These are phyloP conservation scores for Kwoniella shandongensis DNA, from an alignment of 768 basidiomycete genomes.

Conservation along the genomic window DNA sequence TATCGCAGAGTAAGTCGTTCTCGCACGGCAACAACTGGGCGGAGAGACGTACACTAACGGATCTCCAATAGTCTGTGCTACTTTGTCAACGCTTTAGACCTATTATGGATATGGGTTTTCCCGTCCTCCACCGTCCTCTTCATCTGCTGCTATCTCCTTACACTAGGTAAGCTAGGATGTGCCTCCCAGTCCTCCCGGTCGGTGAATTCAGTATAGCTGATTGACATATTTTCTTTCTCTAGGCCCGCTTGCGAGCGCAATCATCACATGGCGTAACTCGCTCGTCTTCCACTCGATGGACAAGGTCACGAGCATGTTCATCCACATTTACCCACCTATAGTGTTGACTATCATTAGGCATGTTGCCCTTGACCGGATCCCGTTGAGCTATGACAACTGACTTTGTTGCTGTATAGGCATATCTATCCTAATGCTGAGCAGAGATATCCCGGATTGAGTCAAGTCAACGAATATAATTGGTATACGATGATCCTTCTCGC, in stretches of 20 bases:
- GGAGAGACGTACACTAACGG: background rate
- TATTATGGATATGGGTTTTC: slow-evolving; percentile 87
- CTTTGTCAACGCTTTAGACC: slow-evolving; percentile 85
- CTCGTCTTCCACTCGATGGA: slow-evolving; percentile 97
- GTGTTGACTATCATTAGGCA: slow-evolving; percentile 77
- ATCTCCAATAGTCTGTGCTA: slow-evolving; percentile 64
- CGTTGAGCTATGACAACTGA: background rate
- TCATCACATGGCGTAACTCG: slow-evolving; percentile 97
- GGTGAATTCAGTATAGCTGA: too few relatives aligned
- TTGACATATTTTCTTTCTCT: too few relatives aligned
- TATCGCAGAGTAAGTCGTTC: slow-evolving; percentile 9
- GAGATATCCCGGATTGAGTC: slow-evolving; percentile 79
- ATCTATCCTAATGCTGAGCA: slow-evolving; percentile 75
- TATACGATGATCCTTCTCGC: slow-evolving; percentile 72
- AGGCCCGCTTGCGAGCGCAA: slow-evolving; percentile 82
- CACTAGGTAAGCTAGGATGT: slow-evolving; percentile 60
- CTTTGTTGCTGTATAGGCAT: slow-evolving; percentile 61
- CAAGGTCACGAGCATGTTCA: slow-evolving; percentile 91
- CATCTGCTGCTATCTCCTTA: slow-evolving; percentile 87
- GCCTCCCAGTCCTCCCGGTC: too few relatives aligned
- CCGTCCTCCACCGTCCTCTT: slow-evolving; percentile 76
- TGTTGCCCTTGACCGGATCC: slow-evolving; percentile 5
- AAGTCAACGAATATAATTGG: slow-evolving; percentile 71
- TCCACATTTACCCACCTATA: slow-evolving; percentile 91
- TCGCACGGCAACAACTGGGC: background rate